These are phyloP conservation scores for Chimonanthus salicifolius DNA, from an alignment of 164 flowering plant species.

Conservation along the genomic window DNA sequence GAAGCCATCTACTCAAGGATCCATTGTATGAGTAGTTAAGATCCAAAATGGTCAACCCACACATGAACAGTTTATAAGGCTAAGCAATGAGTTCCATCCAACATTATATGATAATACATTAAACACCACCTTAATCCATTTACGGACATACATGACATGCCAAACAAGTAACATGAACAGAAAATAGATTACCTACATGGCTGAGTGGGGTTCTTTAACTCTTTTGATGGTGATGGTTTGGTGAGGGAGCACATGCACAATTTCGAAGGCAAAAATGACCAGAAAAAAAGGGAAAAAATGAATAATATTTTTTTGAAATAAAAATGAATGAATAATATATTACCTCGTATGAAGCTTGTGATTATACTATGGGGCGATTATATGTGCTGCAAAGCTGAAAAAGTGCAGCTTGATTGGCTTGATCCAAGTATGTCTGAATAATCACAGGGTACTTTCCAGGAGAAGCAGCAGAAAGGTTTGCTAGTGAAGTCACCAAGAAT, in stretches of 20 bases:
- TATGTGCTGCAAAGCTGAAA: slow-evolving; percentile 62
- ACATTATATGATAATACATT: too few relatives aligned
- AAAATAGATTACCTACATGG: too few relatives aligned
- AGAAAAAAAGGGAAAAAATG: background rate
- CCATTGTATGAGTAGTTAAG: too few relatives aligned
- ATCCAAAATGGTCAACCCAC: too few relatives aligned
- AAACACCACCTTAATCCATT: background rate
- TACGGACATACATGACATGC: too few relatives aligned
- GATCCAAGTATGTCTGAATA: slow-evolving; percentile 53
- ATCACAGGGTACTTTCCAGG: slow-evolving; percentile 71
- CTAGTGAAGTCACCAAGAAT: slow-evolving; percentile 60
- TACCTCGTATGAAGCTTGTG: background rate
- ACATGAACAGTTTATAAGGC: too few relatives aligned
- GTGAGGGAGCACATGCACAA: background rate
- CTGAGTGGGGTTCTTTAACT: background rate
- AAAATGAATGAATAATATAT: background rate
- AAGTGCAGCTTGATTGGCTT: slow-evolving; percentile 64
- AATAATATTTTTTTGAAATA: too few relatives aligned
- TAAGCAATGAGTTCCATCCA: too few relatives aligned
- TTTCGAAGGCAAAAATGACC: background rate
- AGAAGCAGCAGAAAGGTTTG: slow-evolving; percentile 46
- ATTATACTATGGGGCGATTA: slow-evolving; percentile 46
- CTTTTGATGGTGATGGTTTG: background rate
- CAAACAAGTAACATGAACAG: too few relatives aligned
- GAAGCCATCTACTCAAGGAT: too few relatives aligned